Conservation (phyloP, 139 green algal genomes). For the Chlamydomonas applanata region DNA sequence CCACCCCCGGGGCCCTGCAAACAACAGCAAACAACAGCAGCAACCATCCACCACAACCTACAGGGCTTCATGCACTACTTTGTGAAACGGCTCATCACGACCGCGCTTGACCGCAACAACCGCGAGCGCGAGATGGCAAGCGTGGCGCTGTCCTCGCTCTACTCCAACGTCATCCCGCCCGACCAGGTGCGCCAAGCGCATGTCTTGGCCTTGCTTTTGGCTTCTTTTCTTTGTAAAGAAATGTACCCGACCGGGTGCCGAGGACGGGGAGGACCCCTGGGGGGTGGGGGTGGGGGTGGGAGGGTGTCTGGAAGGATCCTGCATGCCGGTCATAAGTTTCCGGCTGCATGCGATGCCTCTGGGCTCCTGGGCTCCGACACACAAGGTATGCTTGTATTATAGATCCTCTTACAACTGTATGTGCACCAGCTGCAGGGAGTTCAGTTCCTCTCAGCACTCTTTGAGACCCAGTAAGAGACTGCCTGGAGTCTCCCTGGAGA, state of each 20-base stretch:
- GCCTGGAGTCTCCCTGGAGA: too few species aligned
- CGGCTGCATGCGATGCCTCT: conserved; percentile 30
- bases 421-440: too few species aligned
- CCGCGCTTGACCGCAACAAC: conserved; percentile 83
- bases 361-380: too few species aligned
- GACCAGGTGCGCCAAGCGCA: conserved; percentile 44
- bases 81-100: conserved; percentile 82
- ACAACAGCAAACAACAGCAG: too few species aligned
- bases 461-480: too few species aligned
- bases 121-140: conserved; percentile 90
- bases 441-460: too few species aligned
- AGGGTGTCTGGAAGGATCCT: too few species aligned
- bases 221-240: neutral
- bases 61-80: conserved; percentile 74
- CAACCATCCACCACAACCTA: too few species aligned
- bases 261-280: neutral
- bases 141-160: conserved; percentile 80
- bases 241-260: neutral
- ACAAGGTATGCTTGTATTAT: too few species aligned
- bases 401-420: too few species aligned
- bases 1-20: too few species aligned
- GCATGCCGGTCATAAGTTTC: neutral
- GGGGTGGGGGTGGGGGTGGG: neutral
- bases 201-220: neutral
- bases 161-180: conserved; percentile 33